Conservation (phyloP, 169 alveolate species). For the Cryptosporidium viatorum region DNA sequence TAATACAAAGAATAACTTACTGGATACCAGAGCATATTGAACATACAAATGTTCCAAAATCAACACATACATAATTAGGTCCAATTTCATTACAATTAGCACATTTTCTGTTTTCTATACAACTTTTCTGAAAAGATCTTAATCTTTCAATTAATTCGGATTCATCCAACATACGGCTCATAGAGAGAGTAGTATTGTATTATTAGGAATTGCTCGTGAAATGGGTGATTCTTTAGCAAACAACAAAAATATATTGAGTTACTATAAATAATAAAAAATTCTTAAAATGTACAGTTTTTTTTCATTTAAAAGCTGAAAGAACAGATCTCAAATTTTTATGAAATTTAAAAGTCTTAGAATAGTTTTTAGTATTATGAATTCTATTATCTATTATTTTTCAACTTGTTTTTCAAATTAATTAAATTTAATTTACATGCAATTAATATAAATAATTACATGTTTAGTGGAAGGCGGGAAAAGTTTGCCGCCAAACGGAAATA, state of each 20-base stretch:
- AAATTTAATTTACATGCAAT: not conserved
- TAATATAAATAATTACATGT: not conserved
- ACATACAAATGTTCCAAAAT: conserved; percentile 82
- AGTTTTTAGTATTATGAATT: not conserved
- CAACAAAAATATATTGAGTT: too few species aligned
- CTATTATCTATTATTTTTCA: too few species aligned
- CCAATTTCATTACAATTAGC: conserved; percentile 83
- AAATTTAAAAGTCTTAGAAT: too few species aligned
- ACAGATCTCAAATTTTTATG: too few species aligned
- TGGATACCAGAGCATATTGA: conserved; percentile 81
- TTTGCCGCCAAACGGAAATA: not conserved
- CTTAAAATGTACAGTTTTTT: not conserved
- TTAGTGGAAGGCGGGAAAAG: not conserved
- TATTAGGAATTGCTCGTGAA: not conserved
- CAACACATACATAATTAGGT: conserved; percentile 81
- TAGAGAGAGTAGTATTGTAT: not conserved
- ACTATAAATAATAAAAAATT: too few species aligned
- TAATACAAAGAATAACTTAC: conserved; percentile 24
- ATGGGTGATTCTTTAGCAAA: not conserved
- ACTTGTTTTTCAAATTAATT: too few species aligned
- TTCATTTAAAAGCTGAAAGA: not conserved
- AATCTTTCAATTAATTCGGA: conserved; percentile 40
- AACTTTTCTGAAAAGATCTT: conserved; percentile 68
- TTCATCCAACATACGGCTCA: conserved; percentile 2
- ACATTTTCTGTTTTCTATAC: conserved; percentile 77